Conservation (phyloP, 202 grass and related monocot genomes). For the Saccharum hybrid region DNA sequence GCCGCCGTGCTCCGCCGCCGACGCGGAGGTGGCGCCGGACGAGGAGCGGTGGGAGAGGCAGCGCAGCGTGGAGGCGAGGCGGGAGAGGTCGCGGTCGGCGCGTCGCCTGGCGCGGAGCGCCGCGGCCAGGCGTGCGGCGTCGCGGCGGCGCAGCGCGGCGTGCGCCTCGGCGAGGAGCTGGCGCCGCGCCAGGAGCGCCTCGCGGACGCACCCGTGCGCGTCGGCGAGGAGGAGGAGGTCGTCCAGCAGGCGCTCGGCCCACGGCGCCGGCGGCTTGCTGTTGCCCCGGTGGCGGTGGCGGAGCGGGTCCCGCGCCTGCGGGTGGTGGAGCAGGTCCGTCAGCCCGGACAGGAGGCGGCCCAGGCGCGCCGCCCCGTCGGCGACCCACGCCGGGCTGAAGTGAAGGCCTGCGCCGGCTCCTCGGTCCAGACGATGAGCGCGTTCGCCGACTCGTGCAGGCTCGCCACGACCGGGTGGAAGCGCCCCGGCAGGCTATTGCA, state of each 20-base stretch:
- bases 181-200: constrained; percentile 52
- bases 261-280: constrained; percentile 5
- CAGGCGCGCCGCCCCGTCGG: constrained; percentile 30
- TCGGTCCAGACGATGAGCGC: constrained; percentile 50
- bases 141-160: constrained; percentile 52
- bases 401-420: neutral
- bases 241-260: constrained; percentile 65
- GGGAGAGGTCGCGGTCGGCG: constrained; percentile 55
- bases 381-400: constrained; percentile 47
- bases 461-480: constrained; percentile 61
- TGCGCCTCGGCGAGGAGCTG: constrained; percentile 59
- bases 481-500: constrained; percentile 63
- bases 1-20: constrained; percentile 5
- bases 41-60: constrained; percentile 40
- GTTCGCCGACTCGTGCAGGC: constrained; percentile 45
- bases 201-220: constrained; percentile 65
- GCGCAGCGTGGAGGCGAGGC: constrained; percentile 56
- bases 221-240: constrained; percentile 75
- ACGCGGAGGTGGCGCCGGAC: neutral
- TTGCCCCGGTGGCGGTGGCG: neutral
- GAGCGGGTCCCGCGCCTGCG: constrained; percentile 62
- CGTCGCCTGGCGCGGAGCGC: constrained; percentile 50
- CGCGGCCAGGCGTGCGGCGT: constrained; percentile 50
- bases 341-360: constrained; percentile 37
- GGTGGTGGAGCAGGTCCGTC: constrained; percentile 59